Evolutionary conservation across 495 filamentous ascomycete species (phyloP), one percentile per base, ranked within the genome.

Genomic region (Daldinia bambusicola): DNA sequence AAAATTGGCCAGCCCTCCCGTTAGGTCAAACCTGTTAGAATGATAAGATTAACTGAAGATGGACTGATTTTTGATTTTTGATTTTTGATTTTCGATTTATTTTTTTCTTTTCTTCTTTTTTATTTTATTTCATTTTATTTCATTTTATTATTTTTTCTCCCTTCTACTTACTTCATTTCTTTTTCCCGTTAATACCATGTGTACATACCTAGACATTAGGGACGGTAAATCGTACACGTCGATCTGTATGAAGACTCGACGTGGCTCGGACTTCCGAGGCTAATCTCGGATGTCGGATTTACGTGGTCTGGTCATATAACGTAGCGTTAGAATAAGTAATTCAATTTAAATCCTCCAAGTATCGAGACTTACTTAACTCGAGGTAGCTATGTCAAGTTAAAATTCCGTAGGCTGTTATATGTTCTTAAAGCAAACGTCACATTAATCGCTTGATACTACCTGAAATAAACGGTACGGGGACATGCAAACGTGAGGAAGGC

Each of bases 141-240:
- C n/a, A n/a, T n/a, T n/a, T n/a, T n/a, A n/a, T n/a, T n/a, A n/a
- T n/a, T n/a, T n/a, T n/a, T n/a, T n/a, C n/a, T n/a, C n/a, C n/a
- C n/a, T n/a, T n/a, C n/a, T n/a, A n/a, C n/a, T n/a, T n/a, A n/a
- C n/a, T n/a, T n/a, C n/a, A n/a, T n/a, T n/a, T n/a, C n/a, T n/a
- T 40, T 26, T 26, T 3, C 26, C 26, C 32, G 56, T 55, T 40
- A n/a, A n/a, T n/a, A n/a, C n/a, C n/a, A n/a, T n/a, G n/a, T n/a
- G n/a, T n/a, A 65, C 60, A 51, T 65, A 73, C 70, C 57, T 57
- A 52, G 61, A 73, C 70, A 69, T 73, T 13, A 40, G 61, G 20
- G 31, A 53, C 34, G 37, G 63, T 60, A 57, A 64, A 55, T 53
- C 10, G 4, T 7, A 51, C 56, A 41, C 50, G 30, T 16, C 14